Conservation (phyloP, 73 alveolate species). For the Blepharisma japonicum region DNA sequence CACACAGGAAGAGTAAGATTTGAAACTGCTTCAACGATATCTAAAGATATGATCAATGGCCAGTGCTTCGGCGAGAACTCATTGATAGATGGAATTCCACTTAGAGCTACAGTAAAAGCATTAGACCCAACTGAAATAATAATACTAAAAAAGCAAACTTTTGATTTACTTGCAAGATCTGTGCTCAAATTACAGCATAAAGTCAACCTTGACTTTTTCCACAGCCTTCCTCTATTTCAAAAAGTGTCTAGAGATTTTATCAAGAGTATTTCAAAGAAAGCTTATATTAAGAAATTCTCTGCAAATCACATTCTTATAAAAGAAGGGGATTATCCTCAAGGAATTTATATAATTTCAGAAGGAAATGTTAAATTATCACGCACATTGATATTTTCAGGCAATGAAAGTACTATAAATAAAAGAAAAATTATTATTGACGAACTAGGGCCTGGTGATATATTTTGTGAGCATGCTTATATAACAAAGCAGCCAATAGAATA, state of each 20-base stretch:
- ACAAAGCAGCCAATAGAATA: background rate
- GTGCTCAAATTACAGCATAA: background rate
- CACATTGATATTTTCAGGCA: background rate
- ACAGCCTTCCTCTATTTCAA: background rate
- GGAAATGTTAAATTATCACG: background rate
- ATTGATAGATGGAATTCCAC: background rate
- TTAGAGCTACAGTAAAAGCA: background rate
- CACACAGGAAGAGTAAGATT: background rate
- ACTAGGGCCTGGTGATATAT: constrained; percentile 6
- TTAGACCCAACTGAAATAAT: constrained; percentile 21
- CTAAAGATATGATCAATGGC: background rate
- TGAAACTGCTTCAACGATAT: background rate
- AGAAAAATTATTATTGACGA: constrained; percentile 14
- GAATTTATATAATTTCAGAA: constrained; percentile 16
- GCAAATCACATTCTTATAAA: background rate
- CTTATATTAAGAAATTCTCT: background rate
- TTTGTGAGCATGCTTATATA: constrained; percentile 5
- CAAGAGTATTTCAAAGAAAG: background rate
- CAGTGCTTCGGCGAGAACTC: background rate
- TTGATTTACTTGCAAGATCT: background rate
- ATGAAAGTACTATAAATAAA: background rate
- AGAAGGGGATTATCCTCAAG: constrained; percentile 17
- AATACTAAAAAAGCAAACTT: background rate
- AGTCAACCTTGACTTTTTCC: background rate
- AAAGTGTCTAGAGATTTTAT: background rate